Percentiles rank a stretch among this genome's conserved stretches.
These are phyloP conservation scores for Penicilliopsis zonata DNA, from an alignment of 495 filamentous ascomycete species.

Conservation along the genomic window DNA sequence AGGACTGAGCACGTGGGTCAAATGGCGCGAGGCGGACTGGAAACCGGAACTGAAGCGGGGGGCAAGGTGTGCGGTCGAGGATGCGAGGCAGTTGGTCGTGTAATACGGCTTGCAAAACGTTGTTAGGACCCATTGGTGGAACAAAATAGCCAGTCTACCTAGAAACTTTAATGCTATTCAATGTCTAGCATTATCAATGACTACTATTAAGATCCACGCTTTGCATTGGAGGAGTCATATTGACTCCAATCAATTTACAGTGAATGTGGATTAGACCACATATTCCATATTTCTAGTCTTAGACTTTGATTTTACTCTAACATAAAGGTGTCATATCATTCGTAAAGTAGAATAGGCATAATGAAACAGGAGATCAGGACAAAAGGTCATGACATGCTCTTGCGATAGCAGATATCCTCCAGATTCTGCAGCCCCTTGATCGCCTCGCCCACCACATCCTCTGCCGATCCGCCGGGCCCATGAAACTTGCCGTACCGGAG, in stretches of 20 bases:
- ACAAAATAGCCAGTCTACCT: too few relatives aligned
- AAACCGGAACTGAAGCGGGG: slow-evolving; percentile 71
- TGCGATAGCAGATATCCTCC: slow-evolving; percentile 46
- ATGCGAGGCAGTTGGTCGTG: slow-evolving; percentile 29
- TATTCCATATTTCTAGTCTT: too few relatives aligned
- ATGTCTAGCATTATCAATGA: too few relatives aligned
- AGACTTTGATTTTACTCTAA: too few relatives aligned
- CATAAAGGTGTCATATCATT: too few relatives aligned
- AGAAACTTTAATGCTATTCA: too few relatives aligned
- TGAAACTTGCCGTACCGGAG: slow-evolving; percentile 68
- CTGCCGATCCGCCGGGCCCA: slow-evolving; percentile 41
- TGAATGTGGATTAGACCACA: too few relatives aligned
- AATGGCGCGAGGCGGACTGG: slow-evolving; percentile 55
- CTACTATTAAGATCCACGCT: too few relatives aligned
- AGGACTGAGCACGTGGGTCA: slow-evolving; percentile 68
- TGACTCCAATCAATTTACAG: too few relatives aligned
- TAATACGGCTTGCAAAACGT: slow-evolving; percentile 7
- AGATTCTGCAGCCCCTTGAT: slow-evolving; percentile 41
- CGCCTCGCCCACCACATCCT: slow-evolving; percentile 49
- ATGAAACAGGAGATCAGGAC: too few relatives aligned
- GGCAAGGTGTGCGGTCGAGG: slow-evolving; percentile 56
- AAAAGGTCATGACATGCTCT: slow-evolving; percentile 1
- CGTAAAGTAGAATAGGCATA: too few relatives aligned
- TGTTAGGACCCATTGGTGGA: background rate
- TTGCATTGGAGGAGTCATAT: too few relatives aligned